Evolutionary conservation across 257 asterid species (phyloP).

Genomic region (Salvia rosmarinus): DNA sequence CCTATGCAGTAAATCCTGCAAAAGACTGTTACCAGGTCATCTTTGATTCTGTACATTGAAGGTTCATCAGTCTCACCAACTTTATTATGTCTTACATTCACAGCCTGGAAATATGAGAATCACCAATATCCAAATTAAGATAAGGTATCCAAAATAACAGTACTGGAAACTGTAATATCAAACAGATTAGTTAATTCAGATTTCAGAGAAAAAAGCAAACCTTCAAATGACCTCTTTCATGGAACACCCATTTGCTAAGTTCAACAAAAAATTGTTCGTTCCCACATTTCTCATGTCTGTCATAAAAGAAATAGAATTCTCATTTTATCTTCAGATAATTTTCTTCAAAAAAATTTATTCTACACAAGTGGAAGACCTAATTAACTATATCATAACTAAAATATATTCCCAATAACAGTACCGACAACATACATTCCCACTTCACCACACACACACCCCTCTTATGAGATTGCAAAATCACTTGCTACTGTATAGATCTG

Average conservation of each 20-base stretch:
- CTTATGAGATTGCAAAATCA: conserved; percentile 1
- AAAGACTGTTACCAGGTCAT: conserved; percentile 66
- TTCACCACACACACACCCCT: not conserved
- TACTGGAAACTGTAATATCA: conserved; percentile 1
- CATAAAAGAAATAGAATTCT: conserved; percentile 22
- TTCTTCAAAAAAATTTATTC: not conserved
- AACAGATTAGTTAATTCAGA: conserved; percentile 16
- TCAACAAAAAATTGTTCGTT: conserved; percentile 78
- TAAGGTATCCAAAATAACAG: not conserved
- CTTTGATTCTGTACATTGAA: conserved; percentile 85
- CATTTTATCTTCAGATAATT: conserved; percentile 25
- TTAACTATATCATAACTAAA: conserved; percentile 1
- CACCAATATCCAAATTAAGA: conserved; percentile 11
- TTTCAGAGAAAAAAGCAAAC: conserved; percentile 47
- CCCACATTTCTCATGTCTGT: conserved; percentile 72
- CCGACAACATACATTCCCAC: not conserved
- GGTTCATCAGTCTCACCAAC: conserved; percentile 87
- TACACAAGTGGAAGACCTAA: conserved; percentile 1
- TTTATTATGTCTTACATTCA: conserved; percentile 73
- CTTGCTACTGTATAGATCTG: conserved; percentile 23
- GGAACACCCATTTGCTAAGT: conserved; percentile 92
- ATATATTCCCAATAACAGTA: conserved; percentile 4
- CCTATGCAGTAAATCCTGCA: conserved; percentile 19
- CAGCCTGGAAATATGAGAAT: conserved; percentile 58
- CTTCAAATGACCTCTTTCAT: conserved; percentile 90